A percentile compares a stretch with the other conserved stretches of the same genome.
Evolutionary conservation across 2,329 filamentous ascomycete species (phyloP).

Genomic region (Colletotrichum agaves): DNA sequence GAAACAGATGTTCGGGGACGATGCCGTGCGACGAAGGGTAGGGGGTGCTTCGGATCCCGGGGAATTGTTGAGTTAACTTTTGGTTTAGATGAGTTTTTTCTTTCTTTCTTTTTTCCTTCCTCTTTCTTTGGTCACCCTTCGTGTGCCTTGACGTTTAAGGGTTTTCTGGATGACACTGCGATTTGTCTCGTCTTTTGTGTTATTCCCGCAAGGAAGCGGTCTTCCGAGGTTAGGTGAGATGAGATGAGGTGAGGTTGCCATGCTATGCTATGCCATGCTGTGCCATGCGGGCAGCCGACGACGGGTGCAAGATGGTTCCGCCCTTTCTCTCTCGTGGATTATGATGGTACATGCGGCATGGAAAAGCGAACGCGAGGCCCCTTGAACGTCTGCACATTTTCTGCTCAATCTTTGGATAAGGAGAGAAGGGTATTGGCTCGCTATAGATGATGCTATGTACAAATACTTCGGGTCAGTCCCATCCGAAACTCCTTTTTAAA

Average conservation of each 20-base stretch:
- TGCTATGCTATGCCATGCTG: no score
- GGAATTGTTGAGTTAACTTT: not conserved
- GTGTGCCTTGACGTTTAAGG: not conserved
- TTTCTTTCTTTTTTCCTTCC: no score
- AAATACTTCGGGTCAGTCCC: not conserved
- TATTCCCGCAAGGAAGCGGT: not conserved
- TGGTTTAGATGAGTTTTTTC: not conserved
- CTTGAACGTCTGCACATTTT: not conserved
- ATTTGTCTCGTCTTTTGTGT: not conserved
- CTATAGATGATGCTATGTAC: not conserved
- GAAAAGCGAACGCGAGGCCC: not conserved
- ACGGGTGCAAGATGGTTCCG: not conserved
- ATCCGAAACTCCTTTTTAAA: not conserved
- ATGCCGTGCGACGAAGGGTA: constrained; percentile 21
- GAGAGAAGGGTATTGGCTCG: not conserved
- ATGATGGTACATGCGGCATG: no score
- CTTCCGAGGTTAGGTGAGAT: not conserved
- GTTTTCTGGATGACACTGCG: constrained; percentile 5
- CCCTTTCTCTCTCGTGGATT: no score
- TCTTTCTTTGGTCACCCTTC: not conserved
- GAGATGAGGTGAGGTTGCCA: no score
- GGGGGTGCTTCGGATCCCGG: constrained; percentile 3
- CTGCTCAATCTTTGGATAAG: not conserved
- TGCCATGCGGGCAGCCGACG: no score
- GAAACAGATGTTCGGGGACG: constrained; percentile 23